Conservation (phyloP, 306 rosid genomes). For the Cajanus cajan region DNA sequence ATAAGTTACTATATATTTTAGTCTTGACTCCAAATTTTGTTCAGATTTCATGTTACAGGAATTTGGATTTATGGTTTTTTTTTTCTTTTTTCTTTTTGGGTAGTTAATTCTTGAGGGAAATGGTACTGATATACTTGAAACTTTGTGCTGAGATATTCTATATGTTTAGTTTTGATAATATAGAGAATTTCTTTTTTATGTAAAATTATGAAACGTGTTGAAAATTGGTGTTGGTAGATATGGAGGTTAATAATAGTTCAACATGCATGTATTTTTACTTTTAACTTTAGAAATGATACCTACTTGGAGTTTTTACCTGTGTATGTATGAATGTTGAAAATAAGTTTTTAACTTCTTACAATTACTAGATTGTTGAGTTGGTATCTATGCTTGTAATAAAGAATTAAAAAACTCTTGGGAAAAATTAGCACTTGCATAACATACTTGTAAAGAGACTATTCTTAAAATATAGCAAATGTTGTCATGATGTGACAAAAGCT, state of each 20-base stretch:
- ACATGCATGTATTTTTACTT: background rate
- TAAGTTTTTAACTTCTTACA: background rate
- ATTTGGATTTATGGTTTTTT: background rate
- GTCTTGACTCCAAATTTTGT: conserved; percentile 41
- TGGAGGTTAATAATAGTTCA: background rate
- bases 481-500: too few relatives aligned
- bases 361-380: too few relatives aligned
- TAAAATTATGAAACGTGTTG: background rate
- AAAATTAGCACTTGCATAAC: too few relatives aligned
- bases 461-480: too few relatives aligned
- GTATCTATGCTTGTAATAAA: too few relatives aligned
- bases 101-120: background rate
- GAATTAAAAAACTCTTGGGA: too few relatives aligned
- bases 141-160: background rate
- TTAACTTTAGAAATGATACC: background rate
- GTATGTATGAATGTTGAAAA: background rate
- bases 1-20: conserved; percentile 27
- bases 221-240: background rate
- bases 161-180: background rate
- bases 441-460: too few relatives aligned
- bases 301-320: background rate
- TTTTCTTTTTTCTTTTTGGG: background rate
- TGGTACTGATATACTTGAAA: background rate
- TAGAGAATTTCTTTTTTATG: background rate
- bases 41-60: conserved; percentile 22